Evolutionary conservation across 202 grass and related monocot species (phyloP), one percentile per base, ranked within the genome.

Genomic region (Tripidium arundinaceum): DNA sequence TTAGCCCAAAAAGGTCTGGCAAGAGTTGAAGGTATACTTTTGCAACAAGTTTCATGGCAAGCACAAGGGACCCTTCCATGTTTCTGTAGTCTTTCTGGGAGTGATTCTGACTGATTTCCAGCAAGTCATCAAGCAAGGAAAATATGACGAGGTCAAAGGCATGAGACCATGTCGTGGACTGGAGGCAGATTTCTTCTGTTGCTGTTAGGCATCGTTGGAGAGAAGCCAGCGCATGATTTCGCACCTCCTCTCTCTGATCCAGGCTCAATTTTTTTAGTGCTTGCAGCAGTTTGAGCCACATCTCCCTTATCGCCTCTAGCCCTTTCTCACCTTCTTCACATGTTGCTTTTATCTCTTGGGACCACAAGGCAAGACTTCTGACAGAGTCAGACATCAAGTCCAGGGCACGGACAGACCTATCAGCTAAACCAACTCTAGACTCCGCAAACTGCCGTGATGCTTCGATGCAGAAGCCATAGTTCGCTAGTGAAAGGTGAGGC

Each of bases 261-360:
- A 98, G 63, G 84, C 94, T 94, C 76, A 92, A 69, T 40, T 94
- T 98, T 83, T 93, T 90, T 74, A 94, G 76, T 18, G 92, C 68
- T 79, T 98, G 94, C 74, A 94, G 58, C n/a, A 91, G 50, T 79
- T 87, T 90, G 46, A 98, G 81, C 94, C 94, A 98, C 94, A 98
- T 93, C 74, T 98, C 94, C 85, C 94, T 90, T 74, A 98, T 92
- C 73, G 81, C 85, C 66, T 98, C 92, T 36, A 68, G 71, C 27
- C 79, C 81, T 77, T 89, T 98, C 38, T 94, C 92, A 64, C 84
- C 68, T 87, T 98, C 94, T 4, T 92, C 88, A 11, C 79, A 79
- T 67, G 88, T 37, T 60, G 74, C 86, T 54, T 87, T 87, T 18
- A 67, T 90, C 66, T 93, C 90, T 72, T 89, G 82, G 52, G 91